Evolutionary conservation across 2,329 filamentous ascomycete species (phyloP), one percentile per base, ranked within the genome.

Genomic region (Penicillium olsonii): DNA sequence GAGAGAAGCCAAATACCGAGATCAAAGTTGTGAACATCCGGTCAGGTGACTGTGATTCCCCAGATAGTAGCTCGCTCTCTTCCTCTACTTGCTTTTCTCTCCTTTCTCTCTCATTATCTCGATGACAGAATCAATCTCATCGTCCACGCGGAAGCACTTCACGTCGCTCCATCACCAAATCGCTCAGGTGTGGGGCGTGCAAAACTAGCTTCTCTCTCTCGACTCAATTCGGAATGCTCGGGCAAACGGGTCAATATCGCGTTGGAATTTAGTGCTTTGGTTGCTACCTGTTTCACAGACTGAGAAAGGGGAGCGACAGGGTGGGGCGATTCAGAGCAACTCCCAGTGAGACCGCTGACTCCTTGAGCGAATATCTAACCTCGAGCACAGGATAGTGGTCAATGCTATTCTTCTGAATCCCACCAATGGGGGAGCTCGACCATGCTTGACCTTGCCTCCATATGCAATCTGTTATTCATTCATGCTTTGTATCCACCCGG

Each of bases 211-310:
- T 18, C 22, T 56, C 9, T 34, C 33, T 2, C 26, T 56, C 24
- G 54, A 56, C 29, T 56, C 54, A 4, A 52, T 54, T 37, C 48
- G 54, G 5, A 56, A 56, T 15, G 54, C 55, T 2, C 54, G 55
- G 27, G 37, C 49, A 9, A 52, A 56, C 22, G 54, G 45, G 52
- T 48, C 7, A 56, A 56, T 15, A 56, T 56, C 29, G 54, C 52
- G 11, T 44, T 56, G 6, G 54, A 56, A 15, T 52, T 52, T 26
- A 52, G 54, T 2, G 42, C 52, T 4, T 45, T 56, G 18, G 14
- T 33, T 37, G 48, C 52, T 0, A 41, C 52, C 10, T 56, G 54
- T 52, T 15, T 56, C 2, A 52, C 48, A 15, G 18, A 52, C n/a
- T 56, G 54, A 52, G 52, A 56, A n/a, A 37, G 52, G 41, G 42